Evolutionary conservation across 2,329 filamentous ascomycete species (phyloP), one percentile per base, ranked within the genome.

Genomic region (Colletotrichum cuscutae): DNA sequence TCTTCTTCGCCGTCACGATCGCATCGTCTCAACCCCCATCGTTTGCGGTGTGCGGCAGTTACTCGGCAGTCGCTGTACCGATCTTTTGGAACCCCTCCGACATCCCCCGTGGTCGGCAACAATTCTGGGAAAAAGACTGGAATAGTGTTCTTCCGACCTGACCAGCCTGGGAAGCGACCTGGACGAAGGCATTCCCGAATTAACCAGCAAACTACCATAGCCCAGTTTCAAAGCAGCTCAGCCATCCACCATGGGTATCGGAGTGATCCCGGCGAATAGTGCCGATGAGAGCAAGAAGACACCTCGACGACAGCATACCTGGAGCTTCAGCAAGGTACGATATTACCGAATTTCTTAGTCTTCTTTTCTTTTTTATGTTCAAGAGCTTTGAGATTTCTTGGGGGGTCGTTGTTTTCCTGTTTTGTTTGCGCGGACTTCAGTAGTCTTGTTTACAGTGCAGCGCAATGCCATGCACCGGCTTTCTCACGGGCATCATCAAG

Each of bases 301-400:
- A 56, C 77, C 81, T 74, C 73, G 78, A 65, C 77, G 81, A 63
- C 79, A 77, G 65, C 82, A 85, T 62, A 85, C 83, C 13, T 85
- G 81, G 80, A 84, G 78, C 75, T 83, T 85, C 68, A 83, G 83
- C 77, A 82, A 80, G 80, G 82, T 84, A 74, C 77, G 79, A 72
- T 22, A 32, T 15, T 9, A 60, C 5, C 11, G 22, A 22, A 26
- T 28, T 57, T 35, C 56, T 37, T 63, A 15, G 24, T 2, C 35
- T 52, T 56, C 35, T 13, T 46, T 28, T 49, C n/a, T 19, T 30
- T 15, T n/a, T 32, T 9, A 32, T 46, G 1, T 22, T 53, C n/a
- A 22, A 13, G 32, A 46, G 52, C 11, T 53, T 42, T 28, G 15
- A 13, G 5, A 19, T 35, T 37, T 53, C 9, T 53, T 19, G 19